Evolutionary conservation across 164 flowering plant species (phyloP).

Genomic region (Tetracentron sinense): DNA sequence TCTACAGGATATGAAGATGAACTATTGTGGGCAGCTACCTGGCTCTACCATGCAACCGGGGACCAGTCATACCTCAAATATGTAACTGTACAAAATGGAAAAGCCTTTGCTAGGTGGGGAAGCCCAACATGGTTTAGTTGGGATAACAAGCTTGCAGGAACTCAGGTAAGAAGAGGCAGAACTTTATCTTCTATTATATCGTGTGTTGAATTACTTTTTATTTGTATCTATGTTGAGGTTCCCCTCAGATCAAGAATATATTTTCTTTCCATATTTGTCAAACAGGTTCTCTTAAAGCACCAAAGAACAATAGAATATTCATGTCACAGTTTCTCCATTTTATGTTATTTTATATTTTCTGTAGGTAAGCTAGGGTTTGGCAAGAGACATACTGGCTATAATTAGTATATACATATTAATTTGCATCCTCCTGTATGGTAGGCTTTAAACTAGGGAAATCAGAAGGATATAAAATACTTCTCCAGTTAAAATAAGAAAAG

Average conservation of each 20-base stretch:
- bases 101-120: conserved; percentile 58
- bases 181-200: neutral
- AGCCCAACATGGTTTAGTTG: conserved; percentile 91
- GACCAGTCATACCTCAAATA: conserved; percentile 59
- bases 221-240: neutral
- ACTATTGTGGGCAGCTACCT: conserved; percentile 93
- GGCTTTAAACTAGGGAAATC: neutral
- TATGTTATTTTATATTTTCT: neutral
- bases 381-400: neutral
- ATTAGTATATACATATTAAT: too few species aligned
- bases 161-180: conserved; percentile 53
- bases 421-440: neutral
- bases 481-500: neutral
- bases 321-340: neutral
- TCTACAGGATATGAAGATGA: conserved; percentile 91
- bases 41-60: conserved; percentile 93
- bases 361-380: neutral
- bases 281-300: neutral
- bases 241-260: neutral
- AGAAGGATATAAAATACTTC: too few species aligned
- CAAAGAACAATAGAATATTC: neutral
- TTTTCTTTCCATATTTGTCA: neutral
- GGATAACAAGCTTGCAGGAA: conserved; percentile 89
- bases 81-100: conserved; percentile 57
- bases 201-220: too few species aligned